A percentile compares a stretch with the other conserved stretches of the same genome.
phyloP scores from a whole-genome alignment of 2,329 filamentous ascomycete species.

The Bertia moriformis region DNA sequence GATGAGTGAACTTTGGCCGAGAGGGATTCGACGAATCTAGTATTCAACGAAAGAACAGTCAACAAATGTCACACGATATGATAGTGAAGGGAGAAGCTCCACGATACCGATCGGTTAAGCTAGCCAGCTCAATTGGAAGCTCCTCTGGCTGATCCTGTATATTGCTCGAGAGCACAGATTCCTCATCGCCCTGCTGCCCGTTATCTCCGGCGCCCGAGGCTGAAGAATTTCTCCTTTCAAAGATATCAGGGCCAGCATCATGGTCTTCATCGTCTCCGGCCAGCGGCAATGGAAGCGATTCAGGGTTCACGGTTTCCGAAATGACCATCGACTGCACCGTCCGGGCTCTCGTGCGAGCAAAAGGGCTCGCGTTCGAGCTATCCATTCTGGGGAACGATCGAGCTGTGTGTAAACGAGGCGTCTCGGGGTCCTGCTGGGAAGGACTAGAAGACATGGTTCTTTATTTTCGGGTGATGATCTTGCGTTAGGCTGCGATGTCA shows the following conservation, averaged over 20 bases:
- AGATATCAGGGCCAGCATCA: background rate
- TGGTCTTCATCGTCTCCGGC: background rate
- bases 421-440: background rate
- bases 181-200: background rate
- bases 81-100: background rate
- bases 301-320: background rate
- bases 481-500: no score
- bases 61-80: no score
- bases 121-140: slow-evolving; percentile 49
- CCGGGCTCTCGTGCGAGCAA: background rate
- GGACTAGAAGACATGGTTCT: background rate
- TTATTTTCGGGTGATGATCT: no score
- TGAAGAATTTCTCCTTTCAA: slow-evolving; percentile 20
- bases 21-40: slow-evolving; percentile 45
- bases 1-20: slow-evolving; percentile 46
- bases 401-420: background rate
- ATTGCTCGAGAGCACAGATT: background rate
- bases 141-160: slow-evolving; percentile 36
- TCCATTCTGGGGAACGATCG: background rate
- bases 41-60: no score
- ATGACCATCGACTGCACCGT: background rate
- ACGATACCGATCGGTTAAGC: slow-evolving; percentile 43
- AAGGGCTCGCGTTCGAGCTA: background rate
- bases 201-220: slow-evolving; percentile 11
- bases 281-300: background rate